Percentiles rank a stretch among this genome's conserved stretches.
These are phyloP conservation scores for Fusarium temperatum DNA, from an alignment of 2,329 filamentous ascomycete species.

Conservation along the genomic window DNA sequence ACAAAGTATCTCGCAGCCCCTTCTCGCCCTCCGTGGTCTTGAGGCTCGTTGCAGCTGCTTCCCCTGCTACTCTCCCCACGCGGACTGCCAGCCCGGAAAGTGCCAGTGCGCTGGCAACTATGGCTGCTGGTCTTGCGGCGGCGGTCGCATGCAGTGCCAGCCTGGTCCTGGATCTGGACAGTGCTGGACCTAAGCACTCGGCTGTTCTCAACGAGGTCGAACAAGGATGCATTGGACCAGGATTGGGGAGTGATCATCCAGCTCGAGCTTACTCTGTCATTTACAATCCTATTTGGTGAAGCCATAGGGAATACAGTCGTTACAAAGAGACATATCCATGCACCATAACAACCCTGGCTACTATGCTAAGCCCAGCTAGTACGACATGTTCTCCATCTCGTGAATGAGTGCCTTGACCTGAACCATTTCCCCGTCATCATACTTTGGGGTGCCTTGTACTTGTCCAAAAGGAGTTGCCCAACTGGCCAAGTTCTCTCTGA, in stretches of 20 bases:
- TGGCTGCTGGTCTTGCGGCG: constrained; percentile 10
- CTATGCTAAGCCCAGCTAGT: background rate
- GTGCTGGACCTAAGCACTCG: background rate
- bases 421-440: background rate
- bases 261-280: background rate
- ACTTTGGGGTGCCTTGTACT: background rate
- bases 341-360: background rate
- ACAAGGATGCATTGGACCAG: background rate
- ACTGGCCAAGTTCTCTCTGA: background rate
- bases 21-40: constrained; percentile 10
- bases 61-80: constrained; percentile 15
- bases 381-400: background rate
- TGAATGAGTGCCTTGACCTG: background rate
- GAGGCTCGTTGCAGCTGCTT: constrained; percentile 9
- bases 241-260: background rate
- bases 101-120: constrained; percentile 12
- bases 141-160: constrained; percentile 17
- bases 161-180: background rate
- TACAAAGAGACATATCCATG: background rate
- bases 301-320: background rate
- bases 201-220: background rate
- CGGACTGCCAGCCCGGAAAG: background rate
- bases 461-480: background rate
- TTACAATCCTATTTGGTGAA: background rate
- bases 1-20: background rate